Base-by-base conservation (phyloP, 2,329 filamentous ascomycete genomes). In the Plenodomus tracheiphilus region DNA sequence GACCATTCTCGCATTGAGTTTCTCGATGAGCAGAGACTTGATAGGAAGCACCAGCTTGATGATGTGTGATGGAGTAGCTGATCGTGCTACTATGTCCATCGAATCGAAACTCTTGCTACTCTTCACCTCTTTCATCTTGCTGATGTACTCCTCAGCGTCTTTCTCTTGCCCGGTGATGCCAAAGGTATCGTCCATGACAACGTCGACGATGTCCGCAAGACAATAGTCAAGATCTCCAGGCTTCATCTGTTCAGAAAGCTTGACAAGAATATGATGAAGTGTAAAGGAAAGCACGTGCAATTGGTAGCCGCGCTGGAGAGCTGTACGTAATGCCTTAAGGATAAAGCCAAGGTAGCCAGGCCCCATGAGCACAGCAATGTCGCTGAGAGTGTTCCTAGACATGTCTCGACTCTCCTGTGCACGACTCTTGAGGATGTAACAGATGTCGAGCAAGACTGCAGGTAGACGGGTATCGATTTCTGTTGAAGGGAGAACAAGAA, bases 121-220 rank as follows among this genome's bases (percentile, higher is more conserved):
- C 77, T 96, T 97, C 47, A 99, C 87, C 74, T 99, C 94, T 73
- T 95, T 96, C 87, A 95, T 97, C 72, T 93, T 89, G 69, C 86
- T 96, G 47, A 88, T 87, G 70, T 99, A 99, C 44, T 92, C 94
- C 62, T 97, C 91, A 0, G 93, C 93, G 63, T 99, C 94, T 73
- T 99, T 99, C 68, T 99, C 93, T 74, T 96, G 89, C 2, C 94
- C 94, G 28, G 88, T 88, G 5, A 85, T 84, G 22, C 95, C 95
- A 66, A 99, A 99, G 11, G 95, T 94, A 68, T 99, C 95, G 65
- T 99, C 94, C 89, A 99, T 94, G 56, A 97, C 87, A 37, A 99
- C 84, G 1, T 84, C 81, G 39, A 95, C 85, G 37, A 97, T 85
- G 10, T 87, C 81, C 2, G 82, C 77, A 8, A 97, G 77, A 65